Evolutionary conservation across 2,329 filamentous ascomycete species (phyloP).

Genomic region (Davidsoniella eucalypti): DNA sequence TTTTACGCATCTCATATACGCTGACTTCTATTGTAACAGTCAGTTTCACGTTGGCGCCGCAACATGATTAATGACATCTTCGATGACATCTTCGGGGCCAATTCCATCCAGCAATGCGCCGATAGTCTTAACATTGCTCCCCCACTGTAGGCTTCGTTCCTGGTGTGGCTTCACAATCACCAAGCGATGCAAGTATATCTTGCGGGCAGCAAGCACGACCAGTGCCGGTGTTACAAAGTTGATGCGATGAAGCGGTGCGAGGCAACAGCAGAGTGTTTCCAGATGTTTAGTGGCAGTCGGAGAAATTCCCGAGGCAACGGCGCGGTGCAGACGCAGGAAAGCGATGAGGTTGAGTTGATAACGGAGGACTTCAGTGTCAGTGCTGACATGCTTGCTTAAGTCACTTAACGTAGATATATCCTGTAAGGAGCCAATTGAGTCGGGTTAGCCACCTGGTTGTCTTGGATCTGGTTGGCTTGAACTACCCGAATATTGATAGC

Average conservation of each 20-base stretch:
- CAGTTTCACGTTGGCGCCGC: slow-evolving; percentile 26
- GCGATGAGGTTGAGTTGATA: slow-evolving; percentile 80
- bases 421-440: slow-evolving; percentile 18
- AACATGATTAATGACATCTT: slow-evolving; percentile 44
- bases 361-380: slow-evolving; percentile 61
- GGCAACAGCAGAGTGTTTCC: slow-evolving; percentile 46
- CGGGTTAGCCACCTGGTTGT: background rate
- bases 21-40: no score
- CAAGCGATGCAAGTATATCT: slow-evolving; percentile 78
- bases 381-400: slow-evolving; percentile 39
- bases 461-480: background rate
- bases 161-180: slow-evolving; percentile 48
- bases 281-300: slow-evolving; percentile 68
- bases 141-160: slow-evolving; percentile 87
- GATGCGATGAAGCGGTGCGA: slow-evolving; percentile 68
- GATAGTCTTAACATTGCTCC: slow-evolving; percentile 59
- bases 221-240: slow-evolving; percentile 73
- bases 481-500: background rate
- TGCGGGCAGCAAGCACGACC: slow-evolving; percentile 64
- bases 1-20: background rate
- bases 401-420: slow-evolving; percentile 44
- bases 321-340: slow-evolving; percentile 76
- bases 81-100: slow-evolving; percentile 45
- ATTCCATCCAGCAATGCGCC: slow-evolving; percentile 46
- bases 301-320: slow-evolving; percentile 62